Percentiles rank a stretch among this genome's conserved stretches.
phyloP scores from a whole-genome alignment of 306 rosid genomes.

The Quercus glauca region DNA sequence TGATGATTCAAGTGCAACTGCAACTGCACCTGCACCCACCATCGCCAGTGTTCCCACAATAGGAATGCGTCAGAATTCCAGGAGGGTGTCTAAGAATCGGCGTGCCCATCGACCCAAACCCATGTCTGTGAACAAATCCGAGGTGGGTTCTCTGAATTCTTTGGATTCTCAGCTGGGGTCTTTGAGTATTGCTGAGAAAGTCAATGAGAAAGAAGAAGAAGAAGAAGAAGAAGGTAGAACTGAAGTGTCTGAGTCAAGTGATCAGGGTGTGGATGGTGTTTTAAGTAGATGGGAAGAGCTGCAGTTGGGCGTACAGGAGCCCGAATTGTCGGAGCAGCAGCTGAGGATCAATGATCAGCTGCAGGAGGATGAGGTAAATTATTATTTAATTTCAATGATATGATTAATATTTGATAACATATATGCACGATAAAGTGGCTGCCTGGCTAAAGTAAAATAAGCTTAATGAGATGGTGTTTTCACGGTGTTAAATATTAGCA shows the following conservation, averaged over 20 bases:
- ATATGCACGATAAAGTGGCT: neutral
- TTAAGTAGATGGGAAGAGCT: slow-evolving; percentile 44
- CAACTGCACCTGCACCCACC: neutral
- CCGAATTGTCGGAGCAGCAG: slow-evolving; percentile 57
- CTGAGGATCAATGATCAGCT: slow-evolving; percentile 59
- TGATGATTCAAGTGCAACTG: slow-evolving; percentile 6
- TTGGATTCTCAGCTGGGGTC: slow-evolving; percentile 19
- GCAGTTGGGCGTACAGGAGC: slow-evolving; percentile 30
- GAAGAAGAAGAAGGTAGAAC: neutral
- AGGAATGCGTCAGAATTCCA: slow-evolving; percentile 2
- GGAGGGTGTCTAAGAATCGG: slow-evolving; percentile 15
- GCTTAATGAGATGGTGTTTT: neutral
- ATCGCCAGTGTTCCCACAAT: neutral
- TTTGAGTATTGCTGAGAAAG: slow-evolving; percentile 18
- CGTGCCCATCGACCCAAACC: slow-evolving; percentile 22
- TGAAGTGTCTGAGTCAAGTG: slow-evolving; percentile 25
- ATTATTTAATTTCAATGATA: neutral
- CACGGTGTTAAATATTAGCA: too few species aligned
- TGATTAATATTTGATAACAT: neutral
- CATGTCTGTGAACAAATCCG: slow-evolving; percentile 35
- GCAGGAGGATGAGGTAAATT: slow-evolving; percentile 81
- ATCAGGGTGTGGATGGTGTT: slow-evolving; percentile 24
- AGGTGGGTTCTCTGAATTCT: slow-evolving; percentile 1
- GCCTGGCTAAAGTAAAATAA: neutral
- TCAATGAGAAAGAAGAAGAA: slow-evolving; percentile 2